These are phyloP conservation scores for Magnusiomyces paraingens DNA, from an alignment of 1,139 yeast genomes.

Conservation along the genomic window DNA sequence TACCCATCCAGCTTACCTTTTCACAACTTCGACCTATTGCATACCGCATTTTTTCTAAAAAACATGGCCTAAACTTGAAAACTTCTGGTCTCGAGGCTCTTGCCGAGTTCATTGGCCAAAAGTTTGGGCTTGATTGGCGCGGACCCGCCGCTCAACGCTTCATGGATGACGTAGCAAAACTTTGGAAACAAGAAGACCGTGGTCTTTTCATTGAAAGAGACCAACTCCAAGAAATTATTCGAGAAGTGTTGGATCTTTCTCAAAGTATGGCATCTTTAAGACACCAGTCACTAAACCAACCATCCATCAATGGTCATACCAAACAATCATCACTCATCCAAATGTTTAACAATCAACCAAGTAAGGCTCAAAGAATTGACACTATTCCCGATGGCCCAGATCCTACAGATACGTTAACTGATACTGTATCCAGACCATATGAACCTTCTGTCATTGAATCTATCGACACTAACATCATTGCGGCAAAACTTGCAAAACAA, in stretches of 20 bases:
- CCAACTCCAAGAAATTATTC: slow-evolving; percentile 56
- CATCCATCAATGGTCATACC: slow-evolving; percentile 6
- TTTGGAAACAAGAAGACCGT: slow-evolving; percentile 85
- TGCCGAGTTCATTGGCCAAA: slow-evolving; percentile 65
- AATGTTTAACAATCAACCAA: not conserved
- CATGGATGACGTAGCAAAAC: slow-evolving; percentile 69
- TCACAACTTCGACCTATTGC: slow-evolving; percentile 86
- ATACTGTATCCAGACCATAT: not conserved
- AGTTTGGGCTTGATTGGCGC: slow-evolving; percentile 85
- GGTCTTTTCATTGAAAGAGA: slow-evolving; percentile 79
- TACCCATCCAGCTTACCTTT: slow-evolving; percentile 73
- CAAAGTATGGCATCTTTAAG: slow-evolving; percentile 6
- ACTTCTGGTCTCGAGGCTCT: slow-evolving; percentile 72
- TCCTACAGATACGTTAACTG: not conserved
- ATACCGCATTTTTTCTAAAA: slow-evolving; percentile 80
- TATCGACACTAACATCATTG: slow-evolving; percentile 2
- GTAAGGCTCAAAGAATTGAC: not conserved
- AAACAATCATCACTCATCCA: slow-evolving; percentile 3
- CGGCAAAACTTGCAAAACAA: slow-evolving; percentile 6
- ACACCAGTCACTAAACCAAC: slow-evolving; percentile 6
- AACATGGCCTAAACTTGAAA: slow-evolving; percentile 85
- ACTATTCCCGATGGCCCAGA: not conserved
- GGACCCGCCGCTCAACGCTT: slow-evolving; percentile 58
- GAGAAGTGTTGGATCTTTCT: slow-evolving; percentile 38
- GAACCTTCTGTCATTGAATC: not conserved